phyloP scores from a whole-genome alignment of 78 protist genomes.

The Dictyostelium intermedium region DNA sequence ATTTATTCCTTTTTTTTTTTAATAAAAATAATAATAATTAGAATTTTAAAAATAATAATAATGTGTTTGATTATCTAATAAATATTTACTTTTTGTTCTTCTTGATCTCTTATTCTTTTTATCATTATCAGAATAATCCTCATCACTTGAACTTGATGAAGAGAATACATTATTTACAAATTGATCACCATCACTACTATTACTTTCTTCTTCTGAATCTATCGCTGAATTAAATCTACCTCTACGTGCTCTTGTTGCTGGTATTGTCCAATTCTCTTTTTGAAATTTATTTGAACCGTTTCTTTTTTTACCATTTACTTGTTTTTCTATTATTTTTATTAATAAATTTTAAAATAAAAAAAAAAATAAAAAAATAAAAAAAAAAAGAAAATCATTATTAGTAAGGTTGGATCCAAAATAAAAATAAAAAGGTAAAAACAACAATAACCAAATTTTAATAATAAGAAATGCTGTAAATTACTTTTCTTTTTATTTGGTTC shows the following conservation, averaged over 20 bases:
- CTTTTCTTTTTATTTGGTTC: slow-evolving; percentile 23
- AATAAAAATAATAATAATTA: not conserved
- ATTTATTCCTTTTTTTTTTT: not conserved
- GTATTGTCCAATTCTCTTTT: not conserved
- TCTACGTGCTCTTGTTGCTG: not conserved
- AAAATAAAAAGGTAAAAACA: no score
- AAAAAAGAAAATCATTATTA: not conserved
- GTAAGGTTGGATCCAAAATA: no score
- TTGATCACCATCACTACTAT: not conserved
- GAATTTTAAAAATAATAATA: no score
- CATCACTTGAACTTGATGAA: not conserved
- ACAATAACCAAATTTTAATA: no score
- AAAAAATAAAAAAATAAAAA: not conserved
- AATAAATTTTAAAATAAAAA: no score
- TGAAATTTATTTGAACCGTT: not conserved
- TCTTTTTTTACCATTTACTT: not conserved
- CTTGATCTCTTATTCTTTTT: not conserved
- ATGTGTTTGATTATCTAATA: no score
- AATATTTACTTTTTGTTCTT: not conserved
- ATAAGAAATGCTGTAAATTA: not conserved
- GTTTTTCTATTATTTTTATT: not conserved
- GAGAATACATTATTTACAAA: slow-evolving; percentile 1
- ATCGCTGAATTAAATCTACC: not conserved
- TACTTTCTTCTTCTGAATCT: not conserved
- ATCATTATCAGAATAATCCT: slow-evolving; percentile 41